These are phyloP conservation scores for Podaxis sp. DNA, from an alignment of 768 basidiomycete genomes.

Conservation along the genomic window DNA sequence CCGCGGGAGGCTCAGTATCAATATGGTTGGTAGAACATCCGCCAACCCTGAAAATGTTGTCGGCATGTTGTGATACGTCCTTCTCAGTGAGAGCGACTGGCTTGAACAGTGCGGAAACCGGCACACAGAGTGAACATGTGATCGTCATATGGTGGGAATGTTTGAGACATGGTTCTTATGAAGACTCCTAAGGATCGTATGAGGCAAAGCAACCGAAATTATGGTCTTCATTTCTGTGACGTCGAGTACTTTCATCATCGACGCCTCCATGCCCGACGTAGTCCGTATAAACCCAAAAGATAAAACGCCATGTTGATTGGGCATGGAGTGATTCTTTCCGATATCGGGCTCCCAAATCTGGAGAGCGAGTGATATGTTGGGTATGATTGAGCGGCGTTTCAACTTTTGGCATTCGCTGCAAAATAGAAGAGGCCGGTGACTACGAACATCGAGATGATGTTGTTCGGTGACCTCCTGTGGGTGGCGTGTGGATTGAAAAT, in stretches of 20 bases:
- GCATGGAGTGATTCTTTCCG: conserved; percentile 8
- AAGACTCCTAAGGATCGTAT: not conserved
- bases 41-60: not conserved
- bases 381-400: not conserved
- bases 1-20: not conserved
- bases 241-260: not conserved
- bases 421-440: not conserved
- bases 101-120: not conserved
- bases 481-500: not conserved
- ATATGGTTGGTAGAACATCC: not conserved
- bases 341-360: conserved; percentile 13
- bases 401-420: not conserved
- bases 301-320: not conserved
- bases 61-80: not conserved
- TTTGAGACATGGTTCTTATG: not conserved
- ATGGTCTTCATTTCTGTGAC: not conserved
- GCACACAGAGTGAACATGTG: not conserved
- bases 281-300: not conserved
- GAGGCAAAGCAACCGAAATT: not conserved
- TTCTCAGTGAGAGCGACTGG: not conserved
- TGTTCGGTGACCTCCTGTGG: conserved; percentile 1
- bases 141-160: not conserved
- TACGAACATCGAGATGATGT: conserved; percentile 1
- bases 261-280: not conserved
- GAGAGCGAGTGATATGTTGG: not conserved